These are phyloP conservation scores for Boehmeria nivea DNA, from an alignment of 306 rosid species.

Conservation along the genomic window DNA sequence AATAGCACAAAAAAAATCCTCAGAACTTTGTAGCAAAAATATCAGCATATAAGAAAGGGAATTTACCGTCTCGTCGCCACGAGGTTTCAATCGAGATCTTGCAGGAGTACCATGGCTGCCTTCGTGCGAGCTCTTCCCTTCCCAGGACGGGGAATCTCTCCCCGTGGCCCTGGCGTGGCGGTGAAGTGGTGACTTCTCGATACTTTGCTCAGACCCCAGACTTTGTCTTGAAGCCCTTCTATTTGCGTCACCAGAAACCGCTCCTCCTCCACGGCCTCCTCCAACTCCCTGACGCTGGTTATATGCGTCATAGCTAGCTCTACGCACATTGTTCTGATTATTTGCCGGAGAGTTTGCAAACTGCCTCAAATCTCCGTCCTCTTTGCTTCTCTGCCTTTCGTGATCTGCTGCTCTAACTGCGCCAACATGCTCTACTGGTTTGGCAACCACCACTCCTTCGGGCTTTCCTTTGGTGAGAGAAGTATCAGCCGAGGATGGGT, in stretches of 20 bases:
- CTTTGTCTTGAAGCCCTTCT: constrained; percentile 47
- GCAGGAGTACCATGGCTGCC: constrained; percentile 71
- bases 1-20: no score
- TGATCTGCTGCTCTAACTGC: constrained; percentile 34
- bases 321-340: constrained; percentile 40
- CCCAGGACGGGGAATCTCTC: constrained; percentile 56
- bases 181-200: constrained; percentile 86
- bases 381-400: constrained; percentile 43
- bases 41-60: constrained; percentile 5
- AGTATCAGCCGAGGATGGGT: constrained; percentile 34
- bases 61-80: constrained; percentile 66
- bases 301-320: constrained; percentile 33
- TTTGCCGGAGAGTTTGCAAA: constrained; percentile 52
- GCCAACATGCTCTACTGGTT: no score
- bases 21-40: background rate
- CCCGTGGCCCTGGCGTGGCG: constrained; percentile 60
- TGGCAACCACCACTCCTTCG: constrained; percentile 19
- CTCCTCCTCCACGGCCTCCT: constrained; percentile 43
- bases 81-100: constrained; percentile 62
- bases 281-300: constrained; percentile 31
- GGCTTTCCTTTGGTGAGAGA: constrained; percentile 38
- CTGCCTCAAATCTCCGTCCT: constrained; percentile 52
- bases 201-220: constrained; percentile 54
- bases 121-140: constrained; percentile 60
- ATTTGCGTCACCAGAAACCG: constrained; percentile 47